Conservation (phyloP, 352 stramenopile genomes). For the Globisporangium splendens region DNA sequence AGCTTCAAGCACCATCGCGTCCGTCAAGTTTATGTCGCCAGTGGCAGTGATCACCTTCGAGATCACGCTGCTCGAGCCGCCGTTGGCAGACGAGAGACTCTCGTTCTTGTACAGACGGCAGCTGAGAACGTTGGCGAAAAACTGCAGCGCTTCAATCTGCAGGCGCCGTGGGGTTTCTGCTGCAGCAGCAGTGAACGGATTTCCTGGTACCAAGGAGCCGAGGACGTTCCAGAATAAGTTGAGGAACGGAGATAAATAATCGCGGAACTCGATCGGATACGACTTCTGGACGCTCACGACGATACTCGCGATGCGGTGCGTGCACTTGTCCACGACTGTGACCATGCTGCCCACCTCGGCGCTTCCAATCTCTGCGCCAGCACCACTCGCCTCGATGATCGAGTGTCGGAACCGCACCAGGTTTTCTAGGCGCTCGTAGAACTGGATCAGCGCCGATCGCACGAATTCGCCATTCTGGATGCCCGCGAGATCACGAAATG, state of each 20-base stretch:
- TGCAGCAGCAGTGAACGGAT: slow-evolving; percentile 6
- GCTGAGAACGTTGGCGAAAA: slow-evolving; percentile 79
- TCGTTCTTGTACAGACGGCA: slow-evolving; percentile 80
- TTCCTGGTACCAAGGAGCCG: slow-evolving; percentile 19
- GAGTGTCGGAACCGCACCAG: slow-evolving; percentile 40
- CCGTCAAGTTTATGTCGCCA: slow-evolving; percentile 67
- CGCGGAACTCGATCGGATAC: slow-evolving; percentile 83
- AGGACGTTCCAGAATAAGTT: slow-evolving; percentile 64
- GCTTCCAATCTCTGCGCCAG: not conserved
- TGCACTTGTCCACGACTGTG: slow-evolving; percentile 53
- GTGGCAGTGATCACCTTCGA: slow-evolving; percentile 81
- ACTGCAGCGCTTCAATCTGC: slow-evolving; percentile 76
- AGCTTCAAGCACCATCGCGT: slow-evolving; percentile 76
- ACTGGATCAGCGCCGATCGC: slow-evolving; percentile 51
- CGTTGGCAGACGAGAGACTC: slow-evolving; percentile 36
- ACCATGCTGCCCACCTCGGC: not conserved
- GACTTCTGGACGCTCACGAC: slow-evolving; percentile 71
- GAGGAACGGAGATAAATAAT: slow-evolving; percentile 67
- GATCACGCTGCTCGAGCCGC: slow-evolving; percentile 34
- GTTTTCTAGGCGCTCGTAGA: slow-evolving; percentile 70
- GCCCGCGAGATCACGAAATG: slow-evolving; percentile 56
- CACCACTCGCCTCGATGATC: slow-evolving; percentile 4
- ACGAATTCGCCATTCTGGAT: slow-evolving; percentile 59
- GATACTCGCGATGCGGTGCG: slow-evolving; percentile 57
- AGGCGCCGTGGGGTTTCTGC: slow-evolving; percentile 24